Percentiles rank a stretch among this genome's conserved stretches.
Evolutionary conservation across 1,139 yeast species (phyloP).

Genomic region (Lodderomyces beijingensis): DNA sequence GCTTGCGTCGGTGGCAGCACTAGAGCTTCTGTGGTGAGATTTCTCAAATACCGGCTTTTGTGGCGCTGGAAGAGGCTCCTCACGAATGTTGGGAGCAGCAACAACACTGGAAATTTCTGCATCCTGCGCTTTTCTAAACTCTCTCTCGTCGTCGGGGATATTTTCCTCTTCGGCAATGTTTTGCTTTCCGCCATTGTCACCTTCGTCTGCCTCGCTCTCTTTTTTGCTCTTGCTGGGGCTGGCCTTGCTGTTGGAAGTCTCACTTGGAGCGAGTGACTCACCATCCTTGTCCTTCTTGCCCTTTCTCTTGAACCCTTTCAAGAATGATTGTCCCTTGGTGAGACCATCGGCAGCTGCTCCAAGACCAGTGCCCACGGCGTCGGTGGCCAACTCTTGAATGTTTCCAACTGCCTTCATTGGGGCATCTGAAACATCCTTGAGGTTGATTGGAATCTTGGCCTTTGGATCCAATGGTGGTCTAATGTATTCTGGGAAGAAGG

Average conservation of each 20-base stretch:
- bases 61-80: slow-evolving; percentile 38
- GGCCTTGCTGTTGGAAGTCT: slow-evolving; percentile 3
- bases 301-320: slow-evolving; percentile 29
- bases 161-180: slow-evolving; percentile 4
- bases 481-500: slow-evolving; percentile 62
- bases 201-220: slow-evolving; percentile 2
- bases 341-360: slow-evolving; percentile 39
- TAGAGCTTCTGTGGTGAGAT: slow-evolving; percentile 25
- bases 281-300: slow-evolving; percentile 13
- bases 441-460: slow-evolving; percentile 37
- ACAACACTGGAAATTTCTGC: slow-evolving; percentile 9
- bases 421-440: slow-evolving; percentile 39
- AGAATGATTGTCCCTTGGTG: slow-evolving; percentile 41
- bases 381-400: slow-evolving; percentile 45
- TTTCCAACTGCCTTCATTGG: slow-evolving; percentile 47
- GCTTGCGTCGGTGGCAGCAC: slow-evolving; percentile 30
- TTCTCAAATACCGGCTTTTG: slow-evolving; percentile 18
- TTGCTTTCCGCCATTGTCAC: not conserved
- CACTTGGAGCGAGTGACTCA: slow-evolving; percentile 12
- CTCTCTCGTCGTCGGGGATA: slow-evolving; percentile 13
- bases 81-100: slow-evolving; percentile 34
- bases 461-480: slow-evolving; percentile 50
- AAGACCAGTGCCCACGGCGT: slow-evolving; percentile 41
- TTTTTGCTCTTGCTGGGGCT: slow-evolving; percentile 4
- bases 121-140: slow-evolving; percentile 11